Conservation (phyloP, 345 rosid genomes). For the Trapa incisa region DNA sequence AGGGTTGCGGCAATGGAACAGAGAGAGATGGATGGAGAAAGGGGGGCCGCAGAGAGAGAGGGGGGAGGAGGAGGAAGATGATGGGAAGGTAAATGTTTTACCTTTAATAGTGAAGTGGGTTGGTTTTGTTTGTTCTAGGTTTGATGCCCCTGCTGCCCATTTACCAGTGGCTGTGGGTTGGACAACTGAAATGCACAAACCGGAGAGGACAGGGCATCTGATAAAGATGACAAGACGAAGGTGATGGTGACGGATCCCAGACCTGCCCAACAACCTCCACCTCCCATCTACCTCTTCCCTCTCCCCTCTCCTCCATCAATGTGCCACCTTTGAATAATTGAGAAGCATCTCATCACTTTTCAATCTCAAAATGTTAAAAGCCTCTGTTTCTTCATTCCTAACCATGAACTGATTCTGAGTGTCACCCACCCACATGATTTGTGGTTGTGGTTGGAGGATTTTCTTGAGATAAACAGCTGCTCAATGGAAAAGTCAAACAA, state of each 20-base stretch:
- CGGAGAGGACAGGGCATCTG: background rate
- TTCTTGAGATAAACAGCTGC: no score
- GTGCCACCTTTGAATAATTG: conserved; percentile 6
- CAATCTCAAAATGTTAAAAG: no score
- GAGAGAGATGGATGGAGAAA: background rate
- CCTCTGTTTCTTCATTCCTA: no score
- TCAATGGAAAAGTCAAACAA: no score
- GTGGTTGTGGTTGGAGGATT: no score
- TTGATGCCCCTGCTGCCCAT: background rate
- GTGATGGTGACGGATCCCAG: background rate
- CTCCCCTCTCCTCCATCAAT: background rate
- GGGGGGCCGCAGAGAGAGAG: no score
- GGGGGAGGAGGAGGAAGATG: background rate
- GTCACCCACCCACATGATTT: no score
- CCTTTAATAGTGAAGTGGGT: conserved; percentile 12
- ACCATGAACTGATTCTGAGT: no score
- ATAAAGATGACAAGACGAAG: background rate
- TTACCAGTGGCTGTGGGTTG: conserved; percentile 8
- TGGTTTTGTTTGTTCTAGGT: background rate
- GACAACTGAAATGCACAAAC: conserved; percentile 3
- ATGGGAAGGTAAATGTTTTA: conserved; percentile 7
- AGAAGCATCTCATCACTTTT: conserved; percentile 3
- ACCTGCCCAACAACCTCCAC: no score
- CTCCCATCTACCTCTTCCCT: no score
- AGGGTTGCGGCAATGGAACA: background rate